Base-by-base conservation (phyloP, 805 yeast genomes). In the Sugiyamaella lignohabitans region DNA sequence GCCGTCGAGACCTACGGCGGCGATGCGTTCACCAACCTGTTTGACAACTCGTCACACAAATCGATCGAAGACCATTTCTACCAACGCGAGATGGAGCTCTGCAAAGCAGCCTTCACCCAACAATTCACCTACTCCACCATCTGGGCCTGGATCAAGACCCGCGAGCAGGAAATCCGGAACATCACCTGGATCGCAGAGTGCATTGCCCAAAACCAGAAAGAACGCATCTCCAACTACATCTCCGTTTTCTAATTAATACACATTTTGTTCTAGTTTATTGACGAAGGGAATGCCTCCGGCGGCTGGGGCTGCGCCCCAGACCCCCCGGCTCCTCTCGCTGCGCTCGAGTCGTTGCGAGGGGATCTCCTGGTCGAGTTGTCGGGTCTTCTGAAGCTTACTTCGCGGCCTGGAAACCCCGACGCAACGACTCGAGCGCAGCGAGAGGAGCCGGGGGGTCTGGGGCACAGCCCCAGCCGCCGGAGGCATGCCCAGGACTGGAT, bases 141-240 rank as follows among this genome's bases (percentile, higher is more conserved):
- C 47, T 93, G 96, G 93, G 96, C 96, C 4, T 93, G 96, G 95
- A 77, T 94, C 62, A 84, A 87, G 67, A 83, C 96, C 16, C 85
- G 84, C 61, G 98, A 93, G 68, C 98, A 94, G 69, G 99, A 93
- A 67, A 80, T 94, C 50, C 79, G 98, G 68, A 93, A 93, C 65
- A 84, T 93, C 55, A 87, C 98, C n/a, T 93, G 99, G 99, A 91
- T 93, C 48, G 96, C 98, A 42, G 99, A 93, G 71, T 93, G 99
- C 73, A 93, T 93, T 70, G 96, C 98, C 27, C 98, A 94, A 67
- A 89, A 88, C 64, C 99, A 93, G 74, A 87, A 88, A 71, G 94
- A 87, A 63, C 79, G 96, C 66, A 87, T 93, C 55, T 82, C 84
- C 59, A 87, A 86, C 65, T 94, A 88, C 65, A 88, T 94, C 51